These are phyloP conservation scores for Citrus inodora DNA, from an alignment of 345 rosid species.

Conservation along the genomic window DNA sequence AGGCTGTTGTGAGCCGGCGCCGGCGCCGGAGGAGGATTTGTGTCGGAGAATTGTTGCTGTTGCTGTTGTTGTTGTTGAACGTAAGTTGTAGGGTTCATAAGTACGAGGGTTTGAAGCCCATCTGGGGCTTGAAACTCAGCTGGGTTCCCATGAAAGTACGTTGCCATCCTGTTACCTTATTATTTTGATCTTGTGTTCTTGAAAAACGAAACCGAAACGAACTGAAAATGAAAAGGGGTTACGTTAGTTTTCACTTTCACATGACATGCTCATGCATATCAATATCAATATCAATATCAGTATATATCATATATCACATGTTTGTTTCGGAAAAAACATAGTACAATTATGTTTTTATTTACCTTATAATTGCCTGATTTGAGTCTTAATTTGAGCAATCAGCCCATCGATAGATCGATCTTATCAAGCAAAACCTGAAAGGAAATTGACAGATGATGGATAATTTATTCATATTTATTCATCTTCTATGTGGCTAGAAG, in stretches of 20 bases:
- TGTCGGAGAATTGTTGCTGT: slow-evolving; percentile 35
- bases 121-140: slow-evolving; percentile 63
- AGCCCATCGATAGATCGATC: slow-evolving; percentile 9
- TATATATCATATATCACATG: not conserved
- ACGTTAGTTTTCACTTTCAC: slow-evolving; percentile 21
- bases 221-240: slow-evolving; percentile 18
- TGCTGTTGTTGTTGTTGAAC: slow-evolving; percentile 66
- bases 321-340: not conserved
- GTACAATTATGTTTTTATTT: not conserved
- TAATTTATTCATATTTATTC: no score
- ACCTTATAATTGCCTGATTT: not conserved
- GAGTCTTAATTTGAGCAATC: slow-evolving; percentile 5
- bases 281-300: not conserved
- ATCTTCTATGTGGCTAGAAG: no score
- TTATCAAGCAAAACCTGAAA: slow-evolving; percentile 22
- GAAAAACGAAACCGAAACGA: not conserved
- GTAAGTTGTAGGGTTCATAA: slow-evolving; percentile 89
- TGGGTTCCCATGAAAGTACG: slow-evolving; percentile 74
- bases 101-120: slow-evolving; percentile 88
- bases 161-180: slow-evolving; percentile 46
- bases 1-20: slow-evolving; percentile 34
- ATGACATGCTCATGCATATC: not conserved
- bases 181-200: not conserved
- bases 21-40: slow-evolving; percentile 41
- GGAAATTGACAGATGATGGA: no score